Conservation (phyloP, 768 basidiomycete genomes). For the Termitomyces sp. region DNA sequence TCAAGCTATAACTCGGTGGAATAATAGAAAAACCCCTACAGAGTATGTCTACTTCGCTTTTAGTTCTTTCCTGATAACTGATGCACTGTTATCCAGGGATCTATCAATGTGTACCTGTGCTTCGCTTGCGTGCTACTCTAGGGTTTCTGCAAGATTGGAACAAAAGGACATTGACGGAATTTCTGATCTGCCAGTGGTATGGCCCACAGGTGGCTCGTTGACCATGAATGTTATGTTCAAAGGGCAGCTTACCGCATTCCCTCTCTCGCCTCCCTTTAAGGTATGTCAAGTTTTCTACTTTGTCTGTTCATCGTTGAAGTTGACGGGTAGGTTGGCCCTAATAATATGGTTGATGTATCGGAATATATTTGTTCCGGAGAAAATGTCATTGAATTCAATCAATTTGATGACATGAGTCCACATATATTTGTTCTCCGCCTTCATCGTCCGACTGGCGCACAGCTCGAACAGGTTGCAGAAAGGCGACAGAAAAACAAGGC, state of each 20-base stretch:
- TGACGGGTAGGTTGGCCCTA: slow-evolving; percentile 32
- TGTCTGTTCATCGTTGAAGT: not conserved
- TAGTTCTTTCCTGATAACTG: not conserved
- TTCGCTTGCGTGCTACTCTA: slow-evolving; percentile 39
- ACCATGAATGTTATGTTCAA: slow-evolving; percentile 28
- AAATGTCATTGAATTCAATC: slow-evolving; percentile 39
- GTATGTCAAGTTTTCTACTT: slow-evolving; percentile 17
- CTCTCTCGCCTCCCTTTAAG: slow-evolving; percentile 36
- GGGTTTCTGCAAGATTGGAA: slow-evolving; percentile 11
- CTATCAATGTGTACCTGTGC: slow-evolving; percentile 32
- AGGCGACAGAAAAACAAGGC: slow-evolving; percentile 25
- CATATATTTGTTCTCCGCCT: slow-evolving; percentile 41
- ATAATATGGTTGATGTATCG: slow-evolving; percentile 48
- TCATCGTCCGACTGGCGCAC: slow-evolving; percentile 43
- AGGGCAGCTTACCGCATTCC: slow-evolving; percentile 21
- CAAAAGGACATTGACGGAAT: slow-evolving; percentile 16
- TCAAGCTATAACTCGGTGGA: slow-evolving; percentile 29
- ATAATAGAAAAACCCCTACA: slow-evolving; percentile 24
- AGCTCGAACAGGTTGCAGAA: slow-evolving; percentile 30
- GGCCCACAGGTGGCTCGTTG: slow-evolving; percentile 35
- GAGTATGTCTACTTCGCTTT: slow-evolving; percentile 21
- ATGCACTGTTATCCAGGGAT: slow-evolving; percentile 18
- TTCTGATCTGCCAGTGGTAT: slow-evolving; percentile 26
- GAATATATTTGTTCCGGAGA: slow-evolving; percentile 31
- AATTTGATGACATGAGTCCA: slow-evolving; percentile 35